Percentiles rank a stretch among this genome's conserved stretches.
Evolutionary conservation across 495 filamentous ascomycete genomes (phyloP).

Genomic region (Neurospora hispaniola): DNA sequence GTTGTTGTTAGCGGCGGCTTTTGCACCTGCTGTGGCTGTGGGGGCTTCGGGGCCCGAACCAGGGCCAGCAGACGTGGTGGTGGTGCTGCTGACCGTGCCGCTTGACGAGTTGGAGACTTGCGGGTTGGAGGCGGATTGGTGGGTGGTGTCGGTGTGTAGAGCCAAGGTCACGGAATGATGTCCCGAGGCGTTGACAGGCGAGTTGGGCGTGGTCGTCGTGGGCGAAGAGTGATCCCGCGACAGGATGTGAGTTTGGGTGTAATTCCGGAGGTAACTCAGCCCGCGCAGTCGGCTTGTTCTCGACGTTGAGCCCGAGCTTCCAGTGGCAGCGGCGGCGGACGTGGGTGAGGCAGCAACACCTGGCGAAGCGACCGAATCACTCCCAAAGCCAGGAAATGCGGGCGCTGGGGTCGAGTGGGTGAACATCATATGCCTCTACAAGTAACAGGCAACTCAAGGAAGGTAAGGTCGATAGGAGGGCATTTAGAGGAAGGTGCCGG

Average conservation of each 20-base stretch:
- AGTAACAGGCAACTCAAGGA: neutral
- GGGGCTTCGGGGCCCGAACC: constrained; percentile 2
- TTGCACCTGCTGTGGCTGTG: constrained; percentile 2
- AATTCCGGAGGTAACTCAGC: constrained; percentile 62
- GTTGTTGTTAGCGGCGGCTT: constrained; percentile 1
- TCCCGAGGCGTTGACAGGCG: constrained; percentile 6
- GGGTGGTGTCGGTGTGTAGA: constrained; percentile 2
- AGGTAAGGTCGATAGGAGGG: neutral
- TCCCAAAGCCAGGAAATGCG: constrained; percentile 30
- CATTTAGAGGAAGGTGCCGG: neutral
- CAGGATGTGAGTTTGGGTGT: constrained; percentile 56
- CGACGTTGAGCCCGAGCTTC: constrained; percentile 20
- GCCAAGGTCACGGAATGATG: constrained; percentile 15
- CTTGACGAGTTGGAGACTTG: constrained; percentile 17
- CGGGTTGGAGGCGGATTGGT: neutral
- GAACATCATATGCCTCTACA: constrained; percentile 37
- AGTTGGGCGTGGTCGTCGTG: constrained; percentile 13
- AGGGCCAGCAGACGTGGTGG: constrained; percentile 1
- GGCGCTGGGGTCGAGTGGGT: constrained; percentile 38
- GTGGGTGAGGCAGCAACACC: constrained; percentile 31
- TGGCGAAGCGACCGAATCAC: constrained; percentile 27
- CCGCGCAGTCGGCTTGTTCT: constrained; percentile 57
- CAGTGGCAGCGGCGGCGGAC: constrained; percentile 12
- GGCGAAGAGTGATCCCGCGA: constrained; percentile 35
- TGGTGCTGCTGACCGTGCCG: constrained; percentile 21